Percentiles rank a stretch among this genome's conserved stretches.
phyloP scores from a whole-genome alignment of 2,329 filamentous ascomycete genomes.

The Epichloe hybrida region DNA sequence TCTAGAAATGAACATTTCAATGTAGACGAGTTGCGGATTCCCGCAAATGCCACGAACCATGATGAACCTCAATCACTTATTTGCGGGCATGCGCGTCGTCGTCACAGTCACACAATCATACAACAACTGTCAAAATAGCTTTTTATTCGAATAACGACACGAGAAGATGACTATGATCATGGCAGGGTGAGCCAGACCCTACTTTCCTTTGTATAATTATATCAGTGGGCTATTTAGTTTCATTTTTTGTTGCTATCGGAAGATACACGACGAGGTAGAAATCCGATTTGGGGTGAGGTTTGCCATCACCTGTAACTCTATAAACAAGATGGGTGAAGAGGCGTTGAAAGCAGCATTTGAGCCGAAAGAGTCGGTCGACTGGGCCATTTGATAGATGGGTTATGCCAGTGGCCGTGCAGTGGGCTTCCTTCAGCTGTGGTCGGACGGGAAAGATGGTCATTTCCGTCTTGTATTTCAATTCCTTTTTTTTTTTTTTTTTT shows the following conservation, averaged over 20 bases:
- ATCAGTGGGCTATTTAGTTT: not conserved
- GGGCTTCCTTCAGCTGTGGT: not conserved
- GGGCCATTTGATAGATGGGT: not conserved
- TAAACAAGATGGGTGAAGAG: not conserved
- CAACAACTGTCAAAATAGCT: conserved; percentile 9
- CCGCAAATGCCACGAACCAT: not conserved
- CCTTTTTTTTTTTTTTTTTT: not conserved
- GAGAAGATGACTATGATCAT: conserved; percentile 8
- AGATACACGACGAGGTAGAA: not conserved
- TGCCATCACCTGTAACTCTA: not conserved
- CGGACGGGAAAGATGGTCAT: not conserved
- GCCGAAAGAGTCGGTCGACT: not conserved
- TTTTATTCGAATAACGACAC: conserved; percentile 6
- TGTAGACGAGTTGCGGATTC: not conserved
- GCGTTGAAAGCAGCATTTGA: not conserved
- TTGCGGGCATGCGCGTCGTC: not conserved
- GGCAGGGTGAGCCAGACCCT: conserved; percentile 5
- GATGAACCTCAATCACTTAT: not conserved
- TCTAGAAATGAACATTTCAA: not conserved
- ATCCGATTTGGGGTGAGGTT: not conserved
- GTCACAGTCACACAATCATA: not conserved
- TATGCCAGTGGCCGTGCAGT: not conserved
- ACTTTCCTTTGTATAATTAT: conserved; percentile 7
- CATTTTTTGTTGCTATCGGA: not conserved
- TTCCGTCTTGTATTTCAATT: not conserved